Conservation (phyloP, 1,139 yeast species). For the Lodderomyces theae region DNA sequence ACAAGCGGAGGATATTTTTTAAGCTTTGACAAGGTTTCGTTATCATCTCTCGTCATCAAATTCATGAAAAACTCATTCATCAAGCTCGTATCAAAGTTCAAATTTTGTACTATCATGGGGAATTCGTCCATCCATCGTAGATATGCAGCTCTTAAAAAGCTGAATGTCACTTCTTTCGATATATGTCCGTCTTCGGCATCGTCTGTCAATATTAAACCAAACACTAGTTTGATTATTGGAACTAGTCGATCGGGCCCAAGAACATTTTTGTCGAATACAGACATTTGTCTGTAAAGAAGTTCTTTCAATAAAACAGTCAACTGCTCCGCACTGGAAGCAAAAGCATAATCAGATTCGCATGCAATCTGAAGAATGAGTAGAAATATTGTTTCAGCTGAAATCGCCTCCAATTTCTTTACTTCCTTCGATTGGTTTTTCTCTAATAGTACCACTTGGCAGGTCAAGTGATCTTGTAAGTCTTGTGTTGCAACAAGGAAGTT, state of each 20-base stretch:
- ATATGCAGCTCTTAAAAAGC: slow-evolving; percentile 35
- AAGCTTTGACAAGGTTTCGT: slow-evolving; percentile 30
- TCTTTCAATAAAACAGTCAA: slow-evolving; percentile 26
- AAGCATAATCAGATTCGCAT: slow-evolving; percentile 9
- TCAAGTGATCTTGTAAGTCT: slow-evolving; percentile 17
- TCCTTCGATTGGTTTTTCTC: neutral
- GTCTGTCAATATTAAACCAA: slow-evolving; percentile 29
- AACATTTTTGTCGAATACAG: slow-evolving; percentile 33
- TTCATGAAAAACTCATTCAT: slow-evolving; percentile 33
- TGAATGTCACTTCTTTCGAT: slow-evolving; percentile 21
- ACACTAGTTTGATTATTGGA: slow-evolving; percentile 28
- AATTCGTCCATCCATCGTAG: slow-evolving; percentile 33
- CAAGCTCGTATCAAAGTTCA: slow-evolving; percentile 19
- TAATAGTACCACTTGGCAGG: neutral
- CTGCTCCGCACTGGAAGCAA: slow-evolving; percentile 6
- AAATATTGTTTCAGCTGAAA: neutral
- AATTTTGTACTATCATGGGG: slow-evolving; percentile 16
- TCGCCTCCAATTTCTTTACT: neutral
- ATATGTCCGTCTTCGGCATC: slow-evolving; percentile 16
- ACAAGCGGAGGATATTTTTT: slow-evolving; percentile 31
- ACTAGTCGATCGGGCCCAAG: slow-evolving; percentile 31
- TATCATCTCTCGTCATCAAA: slow-evolving; percentile 36
- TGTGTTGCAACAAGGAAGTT: slow-evolving; percentile 24
- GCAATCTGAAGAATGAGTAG: slow-evolving; percentile 26
- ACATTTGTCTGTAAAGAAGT: slow-evolving; percentile 45